A percentile compares a stretch with the other conserved stretches of the same genome.
phyloP scores from a whole-genome alignment of 179 eudicot species.

The Camellia oleifera region DNA sequence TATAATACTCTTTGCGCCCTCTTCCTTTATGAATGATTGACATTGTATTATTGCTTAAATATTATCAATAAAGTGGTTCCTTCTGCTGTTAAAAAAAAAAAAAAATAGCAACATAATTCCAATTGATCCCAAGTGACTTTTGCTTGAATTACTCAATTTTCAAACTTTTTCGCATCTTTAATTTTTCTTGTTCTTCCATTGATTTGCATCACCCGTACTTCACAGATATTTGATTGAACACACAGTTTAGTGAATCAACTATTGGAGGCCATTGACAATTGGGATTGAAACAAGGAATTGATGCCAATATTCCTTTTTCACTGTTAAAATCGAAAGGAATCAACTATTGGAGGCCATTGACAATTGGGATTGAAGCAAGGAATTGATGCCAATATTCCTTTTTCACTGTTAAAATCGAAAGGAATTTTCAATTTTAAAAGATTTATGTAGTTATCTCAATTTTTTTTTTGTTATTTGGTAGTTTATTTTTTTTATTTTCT shows the following conservation, averaged over 20 bases:
- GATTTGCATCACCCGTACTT: background rate
- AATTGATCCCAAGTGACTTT: too few relatives aligned
- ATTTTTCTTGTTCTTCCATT: background rate
- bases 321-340: background rate
- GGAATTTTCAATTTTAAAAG: background rate
- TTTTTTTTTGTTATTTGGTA: background rate
- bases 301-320: background rate
- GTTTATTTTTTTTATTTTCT: slow-evolving; percentile 9
- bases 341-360: too few relatives aligned
- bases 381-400: background rate
- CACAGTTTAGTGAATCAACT: background rate
- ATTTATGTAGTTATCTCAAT: background rate
- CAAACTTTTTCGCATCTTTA: background rate
- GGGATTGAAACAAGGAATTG: background rate
- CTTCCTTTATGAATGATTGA: too few relatives aligned
- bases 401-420: background rate
- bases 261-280: background rate
- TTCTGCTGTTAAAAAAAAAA: too few relatives aligned
- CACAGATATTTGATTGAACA: background rate
- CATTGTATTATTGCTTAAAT: too few relatives aligned
- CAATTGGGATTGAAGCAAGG: background rate
- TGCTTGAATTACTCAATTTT: too few relatives aligned
- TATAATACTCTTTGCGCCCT: too few relatives aligned
- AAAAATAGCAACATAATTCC: too few relatives aligned
- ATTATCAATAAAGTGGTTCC: too few relatives aligned